Evolutionary conservation across 2,329 filamentous ascomycete genomes (phyloP).

Genomic region (Sphaerostilbella broomeana): DNA sequence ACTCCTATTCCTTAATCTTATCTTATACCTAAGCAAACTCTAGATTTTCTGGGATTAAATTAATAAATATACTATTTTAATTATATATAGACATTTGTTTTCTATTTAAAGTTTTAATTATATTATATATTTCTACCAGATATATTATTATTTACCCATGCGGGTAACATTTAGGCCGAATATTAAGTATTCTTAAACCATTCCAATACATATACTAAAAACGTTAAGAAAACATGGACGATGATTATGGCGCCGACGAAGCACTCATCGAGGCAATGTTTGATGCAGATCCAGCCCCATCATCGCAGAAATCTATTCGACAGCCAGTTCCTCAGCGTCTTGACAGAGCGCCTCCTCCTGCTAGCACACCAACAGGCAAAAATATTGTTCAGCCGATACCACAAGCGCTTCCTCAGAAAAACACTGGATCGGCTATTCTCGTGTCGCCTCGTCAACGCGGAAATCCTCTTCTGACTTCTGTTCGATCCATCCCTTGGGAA

Average conservation of each 20-base stretch:
- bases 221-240: slow-evolving; percentile 34
- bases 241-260: slow-evolving; percentile 52
- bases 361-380: slow-evolving; percentile 30
- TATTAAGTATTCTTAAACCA: too few species aligned
- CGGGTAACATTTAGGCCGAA: too few species aligned
- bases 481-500: slow-evolving; percentile 85
- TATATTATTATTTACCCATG: too few species aligned
- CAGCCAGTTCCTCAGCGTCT: slow-evolving; percentile 50
- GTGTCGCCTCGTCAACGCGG: slow-evolving; percentile 91
- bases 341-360: slow-evolving; percentile 41
- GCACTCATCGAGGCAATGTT: slow-evolving; percentile 51
- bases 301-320: slow-evolving; percentile 35
- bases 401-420: slow-evolving; percentile 65
- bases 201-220: too few species aligned
- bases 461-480: slow-evolving; percentile 80
- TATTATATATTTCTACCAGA: too few species aligned
- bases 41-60: too few species aligned
- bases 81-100: too few species aligned
- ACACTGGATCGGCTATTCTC: slow-evolving; percentile 68
- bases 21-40: too few species aligned
- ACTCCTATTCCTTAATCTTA: too few species aligned
- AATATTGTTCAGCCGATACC: slow-evolving; percentile 82
- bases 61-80: too few species aligned
- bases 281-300: slow-evolving; percentile 34
- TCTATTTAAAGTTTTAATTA: too few species aligned